phyloP scores from a whole-genome alignment of 2,329 filamentous ascomycete genomes.

The Verticillium nubilum region DNA sequence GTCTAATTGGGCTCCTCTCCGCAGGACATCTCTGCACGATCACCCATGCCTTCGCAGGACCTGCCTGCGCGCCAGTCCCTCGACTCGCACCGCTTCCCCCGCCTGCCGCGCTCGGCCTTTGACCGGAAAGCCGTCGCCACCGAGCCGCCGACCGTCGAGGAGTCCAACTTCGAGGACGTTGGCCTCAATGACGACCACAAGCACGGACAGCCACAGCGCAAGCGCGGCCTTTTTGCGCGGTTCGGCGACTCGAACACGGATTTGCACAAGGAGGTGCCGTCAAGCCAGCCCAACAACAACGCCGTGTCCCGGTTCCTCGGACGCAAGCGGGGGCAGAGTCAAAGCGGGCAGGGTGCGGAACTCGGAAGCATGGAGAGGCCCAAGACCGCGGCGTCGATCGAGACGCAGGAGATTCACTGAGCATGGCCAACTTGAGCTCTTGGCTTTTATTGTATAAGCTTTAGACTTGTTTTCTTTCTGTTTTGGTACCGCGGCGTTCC shows the following conservation, averaged over 20 bases:
- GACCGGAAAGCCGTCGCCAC: slow-evolving; percentile 52
- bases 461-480: slow-evolving; percentile 1
- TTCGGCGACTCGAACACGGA: slow-evolving; percentile 56
- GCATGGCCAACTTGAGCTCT: background rate
- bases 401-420: slow-evolving; percentile 13
- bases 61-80: slow-evolving; percentile 68
- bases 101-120: slow-evolving; percentile 57
- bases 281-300: slow-evolving; percentile 32
- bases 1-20: background rate
- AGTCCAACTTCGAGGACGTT: slow-evolving; percentile 78
- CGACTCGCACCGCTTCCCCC: slow-evolving; percentile 64
- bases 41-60: slow-evolving; percentile 61
- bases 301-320: slow-evolving; percentile 54
- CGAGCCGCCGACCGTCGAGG: slow-evolving; percentile 64
- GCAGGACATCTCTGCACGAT: slow-evolving; percentile 86
- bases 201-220: slow-evolving; percentile 25
- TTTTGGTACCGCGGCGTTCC: slow-evolving; percentile 1
- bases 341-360: slow-evolving; percentile 66
- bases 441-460: background rate
- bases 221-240: slow-evolving; percentile 73
- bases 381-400: slow-evolving; percentile 19
- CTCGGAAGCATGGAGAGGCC: slow-evolving; percentile 56
- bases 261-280: slow-evolving; percentile 26
- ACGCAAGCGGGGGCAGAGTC: slow-evolving; percentile 65
- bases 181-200: slow-evolving; percentile 65